Evolutionary conservation across 169 alveolate species (phyloP), one percentile per base, ranked within the genome.

Genomic region (Babesia ovata): DNA sequence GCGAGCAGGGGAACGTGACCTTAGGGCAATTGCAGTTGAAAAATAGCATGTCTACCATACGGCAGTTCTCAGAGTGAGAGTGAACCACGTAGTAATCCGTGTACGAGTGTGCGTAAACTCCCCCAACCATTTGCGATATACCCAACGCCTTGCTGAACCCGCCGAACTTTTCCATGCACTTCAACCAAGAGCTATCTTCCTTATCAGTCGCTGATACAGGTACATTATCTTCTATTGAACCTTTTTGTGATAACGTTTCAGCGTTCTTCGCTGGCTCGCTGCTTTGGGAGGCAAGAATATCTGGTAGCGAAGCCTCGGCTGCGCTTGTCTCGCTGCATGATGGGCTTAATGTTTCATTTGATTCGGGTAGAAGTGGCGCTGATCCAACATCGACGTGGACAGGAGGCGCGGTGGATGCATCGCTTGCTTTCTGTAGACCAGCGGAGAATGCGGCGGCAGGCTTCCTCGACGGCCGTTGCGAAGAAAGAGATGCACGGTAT

Each of bases 21-120:
- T 56, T 76, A 10, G 86, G 86, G 63, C 86, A 76, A 48, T n/a
- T 56, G 48, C 86, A 76, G 2, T 72, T 45, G 66, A 50, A 76
- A 26, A 76, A 36, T 9, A 59, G 60, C 86, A 76, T 76, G 39
- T 76, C 86, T 8, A 76, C 86, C 16, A 21, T 42, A 12, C 86
- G 83, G 45, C 57, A 53, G 33, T 53, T 53, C 42, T 49, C 57
- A 0, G 75, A 21, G 3, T 69, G 19, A 1, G 86, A 76, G 46
- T 76, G 39, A 2, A 76, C 82, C 17, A 49, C 46, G 49, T 52
- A 56, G 26, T 66, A 62, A n/a, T 44, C 24, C n/a, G 52, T 75
- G n/a, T 22, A 33, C 22, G 28, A 44, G n/a, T 10, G 14, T 24
- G 48, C 2, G 36, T 45, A 63, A 14, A 63, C 73, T 2, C 61